Percentiles rank a stretch among this genome's conserved stretches.
These are phyloP conservation scores for Erythrobasidium hasegawianum DNA, from an alignment of 1,284 basidiomycete genomes.

Conservation along the genomic window DNA sequence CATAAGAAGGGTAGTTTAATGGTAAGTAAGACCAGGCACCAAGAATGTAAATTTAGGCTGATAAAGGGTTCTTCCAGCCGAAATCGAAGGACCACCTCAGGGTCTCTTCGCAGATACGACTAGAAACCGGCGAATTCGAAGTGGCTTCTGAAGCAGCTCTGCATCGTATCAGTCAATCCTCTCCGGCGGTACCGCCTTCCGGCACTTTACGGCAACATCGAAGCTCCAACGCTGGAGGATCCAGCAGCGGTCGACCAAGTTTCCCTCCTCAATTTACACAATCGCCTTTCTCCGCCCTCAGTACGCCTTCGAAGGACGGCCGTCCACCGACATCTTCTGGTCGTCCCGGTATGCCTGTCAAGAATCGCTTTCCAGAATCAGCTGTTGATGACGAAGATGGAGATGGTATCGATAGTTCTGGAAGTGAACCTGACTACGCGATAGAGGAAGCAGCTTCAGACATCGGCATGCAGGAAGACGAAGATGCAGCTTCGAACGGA, in stretches of 20 bases:
- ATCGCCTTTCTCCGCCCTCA: neutral
- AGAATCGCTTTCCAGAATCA: conserved; percentile 29
- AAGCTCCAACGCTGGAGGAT: neutral
- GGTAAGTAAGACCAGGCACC: neutral
- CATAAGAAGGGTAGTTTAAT: conserved; percentile 33
- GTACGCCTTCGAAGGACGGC: neutral
- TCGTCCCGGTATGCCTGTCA: conserved; percentile 8
- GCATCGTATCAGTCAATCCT: conserved; percentile 27
- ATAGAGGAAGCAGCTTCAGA: conserved; percentile 15
- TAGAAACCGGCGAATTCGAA: conserved; percentile 31
- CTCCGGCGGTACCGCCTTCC: conserved; percentile 6
- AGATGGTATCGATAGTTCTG: conserved; percentile 12
- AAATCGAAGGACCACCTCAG: conserved; percentile 33
- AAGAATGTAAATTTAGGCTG: neutral
- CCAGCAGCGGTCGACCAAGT: neutral
- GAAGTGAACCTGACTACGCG: conserved; percentile 19
- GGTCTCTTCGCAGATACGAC: conserved; percentile 13
- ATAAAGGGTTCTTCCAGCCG: conserved; percentile 6
- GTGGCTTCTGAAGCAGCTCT: conserved; percentile 30
- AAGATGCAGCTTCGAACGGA: conserved; percentile 5
- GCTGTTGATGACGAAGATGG: conserved; percentile 22
- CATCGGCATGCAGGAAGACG: conserved; percentile 18
- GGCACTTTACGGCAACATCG: neutral
- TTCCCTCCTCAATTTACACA: neutral
- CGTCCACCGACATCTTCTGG: conserved; percentile 10